Base-by-base conservation (phyloP, 2,329 filamentous ascomycete species). In the Aspergillus sp. region DNA sequence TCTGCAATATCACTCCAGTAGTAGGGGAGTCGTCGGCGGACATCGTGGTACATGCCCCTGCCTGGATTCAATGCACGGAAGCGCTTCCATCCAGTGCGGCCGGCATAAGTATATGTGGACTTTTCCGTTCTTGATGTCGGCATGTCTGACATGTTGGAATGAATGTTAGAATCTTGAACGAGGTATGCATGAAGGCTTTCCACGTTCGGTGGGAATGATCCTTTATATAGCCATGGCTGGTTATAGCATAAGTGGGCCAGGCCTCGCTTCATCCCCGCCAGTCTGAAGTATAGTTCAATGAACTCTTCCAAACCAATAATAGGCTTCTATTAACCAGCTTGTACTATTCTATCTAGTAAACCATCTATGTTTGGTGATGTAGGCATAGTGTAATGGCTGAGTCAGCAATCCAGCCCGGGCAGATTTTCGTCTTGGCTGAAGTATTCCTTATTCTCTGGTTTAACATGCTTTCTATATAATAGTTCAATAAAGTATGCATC, bases 1-100 rank as follows among this genome's bases (percentile, higher is more conserved):
- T 86, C 83, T 2, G 65, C 73, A 44, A 84, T 80, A 62, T 86
- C 83, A 63, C 78, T 82, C 76, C 77, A 78, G 68, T 85, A 85
- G 66, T 80, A 84, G 11, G 79, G 82, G n/a, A 81, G 65, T 41
- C 82, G 73, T 54, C 82, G 71, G 57, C 77, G 75, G 31, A 84
- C 70, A 67, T 84, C 82, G 64, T 82, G 77, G 63, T 81, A 82
- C 76, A 85, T 84, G 57, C 82, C 82, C 21, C 78, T 72, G 45
- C 78, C 76, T 7, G 80, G 80, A 33, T 73, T 74, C 5, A 82
- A 61, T 17, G 74, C 61, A 8, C 78, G 72, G 65, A 74, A 74
- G 57, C 65, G 65, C 48, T 74, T 72, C 77, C 78, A 79, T 61
- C 78, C 75, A 54, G 57, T 64, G 27, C 77, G 72, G 52, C 75